Conservation (phyloP, 2,329 filamentous ascomycete genomes). For the Colletotrichum spinosum region DNA sequence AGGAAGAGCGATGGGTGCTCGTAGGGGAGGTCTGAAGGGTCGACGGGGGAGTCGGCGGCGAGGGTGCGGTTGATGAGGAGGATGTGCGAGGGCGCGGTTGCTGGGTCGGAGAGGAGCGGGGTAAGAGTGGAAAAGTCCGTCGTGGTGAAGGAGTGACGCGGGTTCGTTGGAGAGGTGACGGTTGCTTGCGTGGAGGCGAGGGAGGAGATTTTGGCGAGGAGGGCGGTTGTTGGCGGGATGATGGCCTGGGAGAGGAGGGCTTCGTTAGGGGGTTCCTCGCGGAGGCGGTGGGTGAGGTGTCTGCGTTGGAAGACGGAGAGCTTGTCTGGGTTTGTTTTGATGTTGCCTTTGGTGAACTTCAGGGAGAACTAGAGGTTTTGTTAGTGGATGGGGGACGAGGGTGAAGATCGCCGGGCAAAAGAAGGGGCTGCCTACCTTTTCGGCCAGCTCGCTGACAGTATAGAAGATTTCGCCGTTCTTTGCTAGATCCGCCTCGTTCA, state of each 20-base stretch:
- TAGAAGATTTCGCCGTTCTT: constrained; percentile 74
- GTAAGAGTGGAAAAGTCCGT: constrained; percentile 20
- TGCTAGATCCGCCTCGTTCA: constrained; percentile 55
- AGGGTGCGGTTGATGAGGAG: constrained; percentile 32
- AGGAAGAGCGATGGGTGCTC: constrained; percentile 38
- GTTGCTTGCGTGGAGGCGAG: constrained; percentile 3
- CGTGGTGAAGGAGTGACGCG: constrained; percentile 19
- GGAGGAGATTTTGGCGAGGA: constrained; percentile 28
- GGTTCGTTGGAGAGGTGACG: constrained; percentile 15
- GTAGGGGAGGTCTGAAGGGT: constrained; percentile 30
- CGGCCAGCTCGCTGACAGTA: constrained; percentile 75
- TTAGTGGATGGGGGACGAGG: constrained; percentile 34
- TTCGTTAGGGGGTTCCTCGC: constrained; percentile 32
- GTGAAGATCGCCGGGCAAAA: neutral
- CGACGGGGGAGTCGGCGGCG: constrained; percentile 32
- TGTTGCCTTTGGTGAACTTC: constrained; percentile 92
- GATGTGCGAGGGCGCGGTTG: constrained; percentile 19
- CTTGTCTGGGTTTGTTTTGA: constrained; percentile 84
- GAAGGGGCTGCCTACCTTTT: constrained; percentile 65
- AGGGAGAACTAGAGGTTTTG: constrained; percentile 73
- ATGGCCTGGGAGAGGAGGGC: constrained; percentile 29
- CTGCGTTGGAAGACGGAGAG: constrained; percentile 82
- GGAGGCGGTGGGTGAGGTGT: constrained; percentile 59
- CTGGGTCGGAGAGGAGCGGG: constrained; percentile 10
- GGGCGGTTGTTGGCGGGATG: constrained; percentile 26